Percentiles rank a stretch among this genome's conserved stretches.
phyloP scores from a whole-genome alignment of 176 grass and related monocot genomes.

The Pontederia paniculata region DNA sequence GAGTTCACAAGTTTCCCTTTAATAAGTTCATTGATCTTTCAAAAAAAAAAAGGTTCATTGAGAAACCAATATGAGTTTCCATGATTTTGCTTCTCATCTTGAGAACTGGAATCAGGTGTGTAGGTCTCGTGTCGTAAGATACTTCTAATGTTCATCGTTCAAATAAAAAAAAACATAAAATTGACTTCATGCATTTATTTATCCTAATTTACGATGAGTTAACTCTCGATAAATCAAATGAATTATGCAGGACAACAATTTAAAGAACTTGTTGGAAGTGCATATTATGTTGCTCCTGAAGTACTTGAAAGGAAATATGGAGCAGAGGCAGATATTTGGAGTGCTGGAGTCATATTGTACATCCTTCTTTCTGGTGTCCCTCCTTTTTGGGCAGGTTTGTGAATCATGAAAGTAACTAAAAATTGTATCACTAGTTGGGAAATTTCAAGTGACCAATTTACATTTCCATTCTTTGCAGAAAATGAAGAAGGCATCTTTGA shows the following conservation, averaged over 20 bases:
- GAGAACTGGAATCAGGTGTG: no score
- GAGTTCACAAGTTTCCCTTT: no score
- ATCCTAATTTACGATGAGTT: no score
- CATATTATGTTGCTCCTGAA: slow-evolving; percentile 96
- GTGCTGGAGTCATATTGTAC: slow-evolving; percentile 88
- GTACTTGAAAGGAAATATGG: slow-evolving; percentile 65
- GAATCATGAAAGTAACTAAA: neutral
- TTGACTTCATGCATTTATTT: no score
- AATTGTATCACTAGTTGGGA: neutral
- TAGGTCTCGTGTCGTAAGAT: no score
- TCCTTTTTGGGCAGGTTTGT: slow-evolving; percentile 88
- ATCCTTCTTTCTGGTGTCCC: slow-evolving; percentile 93
- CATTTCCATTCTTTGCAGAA: slow-evolving; percentile 33
- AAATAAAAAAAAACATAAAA: no score
- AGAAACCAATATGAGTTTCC: no score
- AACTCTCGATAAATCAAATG: neutral
- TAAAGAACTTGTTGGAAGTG: slow-evolving; percentile 95
- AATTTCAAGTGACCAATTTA: neutral
- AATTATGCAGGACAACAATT: slow-evolving; percentile 46
- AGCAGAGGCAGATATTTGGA: slow-evolving; percentile 90
- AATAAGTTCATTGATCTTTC: no score
- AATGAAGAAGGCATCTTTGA: slow-evolving; percentile 92
- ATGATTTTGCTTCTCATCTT: no score
- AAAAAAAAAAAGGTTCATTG: no score
- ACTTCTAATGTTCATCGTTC: no score